These are phyloP conservation scores for Vaccinium corymbosum DNA, from an alignment of 148 eudicot species.

Conservation along the genomic window DNA sequence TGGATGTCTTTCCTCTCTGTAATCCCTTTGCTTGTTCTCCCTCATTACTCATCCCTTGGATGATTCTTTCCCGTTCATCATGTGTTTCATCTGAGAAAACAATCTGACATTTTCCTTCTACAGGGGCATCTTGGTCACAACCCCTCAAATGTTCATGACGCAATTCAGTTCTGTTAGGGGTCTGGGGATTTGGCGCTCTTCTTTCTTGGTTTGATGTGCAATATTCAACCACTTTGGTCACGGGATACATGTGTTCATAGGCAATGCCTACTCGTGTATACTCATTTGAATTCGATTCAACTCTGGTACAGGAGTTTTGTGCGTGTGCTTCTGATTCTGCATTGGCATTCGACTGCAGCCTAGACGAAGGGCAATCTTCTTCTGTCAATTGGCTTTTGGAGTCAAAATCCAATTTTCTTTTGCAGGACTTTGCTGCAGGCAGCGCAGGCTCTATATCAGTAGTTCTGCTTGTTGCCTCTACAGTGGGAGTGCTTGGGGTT, in stretches of 20 bases:
- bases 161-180: slow-evolving; percentile 18
- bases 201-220: slow-evolving; percentile 27
- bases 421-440: slow-evolving; percentile 44
- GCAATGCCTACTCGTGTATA: slow-evolving; percentile 26
- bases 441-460: slow-evolving; percentile 17
- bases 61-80: slow-evolving; percentile 25
- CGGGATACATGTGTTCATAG: slow-evolving; percentile 26
- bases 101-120: slow-evolving; percentile 37
- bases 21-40: background rate
- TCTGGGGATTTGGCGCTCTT: slow-evolving; percentile 10
- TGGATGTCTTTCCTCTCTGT: background rate
- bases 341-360: slow-evolving; percentile 19
- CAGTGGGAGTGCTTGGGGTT: slow-evolving; percentile 32
- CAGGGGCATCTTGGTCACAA: slow-evolving; percentile 20
- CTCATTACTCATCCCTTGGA: slow-evolving; percentile 13
- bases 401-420: slow-evolving; percentile 58
- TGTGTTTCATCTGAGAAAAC: slow-evolving; percentile 37
- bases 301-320: slow-evolving; percentile 20
- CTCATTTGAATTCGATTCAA: slow-evolving; percentile 27
- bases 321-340: slow-evolving; percentile 23
- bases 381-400: slow-evolving; percentile 31
- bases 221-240: slow-evolving; percentile 25
- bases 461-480: slow-evolving; percentile 23
- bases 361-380: slow-evolving; percentile 30
- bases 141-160: slow-evolving; percentile 17